phyloP scores from a whole-genome alignment of 208 protist genomes.

The Vickermania spadyakhi region DNA sequence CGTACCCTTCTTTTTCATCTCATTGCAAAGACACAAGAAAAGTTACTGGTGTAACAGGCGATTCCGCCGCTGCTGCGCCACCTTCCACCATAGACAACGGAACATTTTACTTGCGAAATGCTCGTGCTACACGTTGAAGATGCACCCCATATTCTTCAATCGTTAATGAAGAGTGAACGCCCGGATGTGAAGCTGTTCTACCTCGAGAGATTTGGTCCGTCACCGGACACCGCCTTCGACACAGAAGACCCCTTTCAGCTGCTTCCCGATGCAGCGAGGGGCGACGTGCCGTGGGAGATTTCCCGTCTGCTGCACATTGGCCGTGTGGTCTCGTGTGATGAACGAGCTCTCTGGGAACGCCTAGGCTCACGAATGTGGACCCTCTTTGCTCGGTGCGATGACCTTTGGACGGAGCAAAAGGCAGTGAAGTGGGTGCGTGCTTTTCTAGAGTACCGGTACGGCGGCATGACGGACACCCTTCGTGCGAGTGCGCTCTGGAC shows the following conservation, averaged over 20 bases:
- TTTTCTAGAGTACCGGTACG: conserved; percentile 15
- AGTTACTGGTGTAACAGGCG: too few relatives aligned
- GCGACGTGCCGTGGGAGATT: conserved; percentile 5
- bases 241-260: background rate
- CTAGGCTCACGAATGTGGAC: conserved; percentile 22
- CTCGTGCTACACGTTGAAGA: too few relatives aligned
- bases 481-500: background rate
- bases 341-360: conserved; percentile 65
- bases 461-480: background rate
- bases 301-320: conserved; percentile 21
- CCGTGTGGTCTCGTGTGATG: conserved; percentile 57
- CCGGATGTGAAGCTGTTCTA: background rate
- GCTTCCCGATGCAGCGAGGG: background rate
- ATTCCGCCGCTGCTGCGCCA: too few relatives aligned
- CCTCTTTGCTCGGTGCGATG: conserved; percentile 18
- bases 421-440: conserved; percentile 58
- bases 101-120: too few relatives aligned
- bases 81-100: too few relatives aligned
- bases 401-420: conserved; percentile 79
- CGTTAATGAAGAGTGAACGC: background rate
- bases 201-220: background rate
- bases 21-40: background rate
- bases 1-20: conserved; percentile 1
- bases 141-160: background rate
- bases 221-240: background rate